Evolutionary conservation across 768 basidiomycete species (phyloP).

Genomic region (Stropharia rugosoannulata): DNA sequence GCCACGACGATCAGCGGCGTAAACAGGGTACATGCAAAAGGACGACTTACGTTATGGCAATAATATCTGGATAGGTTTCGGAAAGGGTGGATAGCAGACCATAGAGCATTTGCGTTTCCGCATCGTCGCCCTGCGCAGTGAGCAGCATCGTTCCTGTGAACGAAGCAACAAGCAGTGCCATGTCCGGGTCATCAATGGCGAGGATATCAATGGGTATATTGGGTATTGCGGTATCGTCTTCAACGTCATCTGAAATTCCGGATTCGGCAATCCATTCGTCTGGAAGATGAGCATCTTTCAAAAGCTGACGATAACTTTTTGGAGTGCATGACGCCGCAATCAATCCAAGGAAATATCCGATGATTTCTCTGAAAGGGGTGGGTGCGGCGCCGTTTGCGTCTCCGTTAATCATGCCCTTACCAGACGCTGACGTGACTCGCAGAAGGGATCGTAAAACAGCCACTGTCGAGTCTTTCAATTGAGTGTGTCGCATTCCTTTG

Average conservation of each 20-base stretch:
- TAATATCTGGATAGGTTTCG: slow-evolving; percentile 64
- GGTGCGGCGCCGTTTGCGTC: slow-evolving; percentile 38
- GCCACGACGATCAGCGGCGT: slow-evolving; percentile 1
- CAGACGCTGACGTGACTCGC: slow-evolving; percentile 52
- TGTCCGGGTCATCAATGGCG: slow-evolving; percentile 58
- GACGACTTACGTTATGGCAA: slow-evolving; percentile 66
- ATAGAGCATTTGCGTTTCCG: slow-evolving; percentile 81
- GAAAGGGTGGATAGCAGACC: slow-evolving; percentile 73
- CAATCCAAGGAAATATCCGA: slow-evolving; percentile 80
- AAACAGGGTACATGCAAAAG: background rate
- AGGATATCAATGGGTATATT: slow-evolving; percentile 56
- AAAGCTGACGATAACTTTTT: slow-evolving; percentile 54
- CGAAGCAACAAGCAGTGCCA: slow-evolving; percentile 72
- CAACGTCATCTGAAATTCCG: slow-evolving; percentile 29
- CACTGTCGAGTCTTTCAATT: slow-evolving; percentile 61
- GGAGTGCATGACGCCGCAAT: slow-evolving; percentile 65
- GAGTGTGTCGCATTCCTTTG: slow-evolving; percentile 77
- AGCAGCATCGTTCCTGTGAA: slow-evolving; percentile 75
- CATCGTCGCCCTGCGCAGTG: slow-evolving; percentile 76
- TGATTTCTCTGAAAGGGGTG: slow-evolving; percentile 53
- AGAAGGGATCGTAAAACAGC: slow-evolving; percentile 63
- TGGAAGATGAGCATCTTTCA: slow-evolving; percentile 62
- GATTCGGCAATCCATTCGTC: slow-evolving; percentile 42
- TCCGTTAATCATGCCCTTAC: slow-evolving; percentile 23
- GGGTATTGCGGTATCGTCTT: slow-evolving; percentile 48